Base-by-base conservation (phyloP, 805 yeast genomes). In the Nakazawaea siamensis region DNA sequence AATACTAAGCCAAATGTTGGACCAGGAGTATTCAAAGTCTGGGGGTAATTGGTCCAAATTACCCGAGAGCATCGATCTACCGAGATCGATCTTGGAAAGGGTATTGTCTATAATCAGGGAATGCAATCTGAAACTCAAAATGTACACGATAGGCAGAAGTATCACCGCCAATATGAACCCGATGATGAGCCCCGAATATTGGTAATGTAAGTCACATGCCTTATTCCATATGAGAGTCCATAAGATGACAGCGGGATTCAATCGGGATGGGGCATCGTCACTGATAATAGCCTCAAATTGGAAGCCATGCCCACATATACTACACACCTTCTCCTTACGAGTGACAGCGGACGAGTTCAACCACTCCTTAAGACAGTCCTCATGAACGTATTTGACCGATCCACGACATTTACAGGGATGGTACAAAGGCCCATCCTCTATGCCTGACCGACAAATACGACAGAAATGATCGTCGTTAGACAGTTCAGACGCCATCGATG, bases 381-480 rank as follows among this genome's bases (percentile, higher is more conserved):
- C 94, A 55, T 92, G 99, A 35, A 92, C 84, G 49, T 78, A 88
- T 52, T 80, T 81, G 54, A 92, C 94, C 11, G 95, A 81, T 2
- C 99, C 99, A 35, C 86, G 68, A 58, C 98, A 92, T 49, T 74
- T 79, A 58, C 99, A 92, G 3, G 98, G 98, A 55, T 83, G 88
- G 43, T 72, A 80, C 30, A 92, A 62, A 43, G 83, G 85, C 1
- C 70, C 75, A 0, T 58, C 60, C 0, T 92, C 74, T n/a, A 73
- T 88, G 47, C 86, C 97, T 25, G 94, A 90, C 34, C 96, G 80
- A 53, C 98, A 92, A 30, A 92, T 88, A 41, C 98, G 80, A 57
- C 98, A 92, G n/a, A n/a, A n/a, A n/a, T n/a, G n/a, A n/a, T n/a
- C n/a, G n/a, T n/a, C n/a, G n/a, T n/a, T n/a, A n/a, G n/a, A n/a